Percentiles rank a stretch among this genome's conserved stretches.
Conservation (phyloP, 805 yeast species). For the Maudiozyma barnettii region DNA sequence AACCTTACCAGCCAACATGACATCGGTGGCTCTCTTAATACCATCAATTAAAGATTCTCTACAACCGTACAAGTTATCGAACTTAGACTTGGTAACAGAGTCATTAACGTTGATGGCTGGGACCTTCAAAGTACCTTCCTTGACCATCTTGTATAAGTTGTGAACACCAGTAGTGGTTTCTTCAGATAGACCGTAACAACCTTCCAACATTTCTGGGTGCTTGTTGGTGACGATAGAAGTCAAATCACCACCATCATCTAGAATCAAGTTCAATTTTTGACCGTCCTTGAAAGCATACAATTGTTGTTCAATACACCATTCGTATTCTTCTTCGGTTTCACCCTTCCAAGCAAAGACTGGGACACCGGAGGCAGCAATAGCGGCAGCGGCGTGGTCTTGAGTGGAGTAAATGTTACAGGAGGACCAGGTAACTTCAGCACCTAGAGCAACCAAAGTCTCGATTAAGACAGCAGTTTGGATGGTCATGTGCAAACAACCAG, state of each 20-base stretch:
- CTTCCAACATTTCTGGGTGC: constrained; percentile 94
- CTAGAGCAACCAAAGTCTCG: constrained; percentile 92
- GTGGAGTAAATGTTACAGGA: constrained; percentile 99
- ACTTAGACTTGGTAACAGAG: constrained; percentile 97
- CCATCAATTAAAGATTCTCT: constrained; percentile 98
- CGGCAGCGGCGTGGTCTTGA: constrained; percentile 99
- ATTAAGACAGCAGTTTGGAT: constrained; percentile 98
- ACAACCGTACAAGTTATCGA: constrained; percentile 99
- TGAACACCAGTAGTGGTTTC: constrained; percentile 99
- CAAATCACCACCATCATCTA: constrained; percentile 99
- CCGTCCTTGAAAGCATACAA: constrained; percentile 94
- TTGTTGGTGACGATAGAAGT: constrained; percentile 94
- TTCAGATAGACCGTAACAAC: constrained; percentile 92
- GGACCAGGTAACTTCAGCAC: constrained; percentile 99
- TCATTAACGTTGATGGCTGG: constrained; percentile 99
- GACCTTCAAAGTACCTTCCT: constrained; percentile 80
- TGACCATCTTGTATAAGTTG: constrained; percentile 94
- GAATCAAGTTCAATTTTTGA: constrained; percentile 89
- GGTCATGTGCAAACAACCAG: constrained; percentile 99
- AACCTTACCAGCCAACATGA: constrained; percentile 98
- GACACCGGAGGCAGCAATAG: constrained; percentile 98
- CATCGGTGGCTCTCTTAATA: constrained; percentile 99
- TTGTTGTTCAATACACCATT: constrained; percentile 99
- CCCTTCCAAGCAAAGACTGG: constrained; percentile 99
- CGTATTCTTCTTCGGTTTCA: constrained; percentile 98